A percentile compares a stretch with the other conserved stretches of the same genome.
phyloP scores from a whole-genome alignment of 305 asterid species.

The Fraxinus paxiana region DNA sequence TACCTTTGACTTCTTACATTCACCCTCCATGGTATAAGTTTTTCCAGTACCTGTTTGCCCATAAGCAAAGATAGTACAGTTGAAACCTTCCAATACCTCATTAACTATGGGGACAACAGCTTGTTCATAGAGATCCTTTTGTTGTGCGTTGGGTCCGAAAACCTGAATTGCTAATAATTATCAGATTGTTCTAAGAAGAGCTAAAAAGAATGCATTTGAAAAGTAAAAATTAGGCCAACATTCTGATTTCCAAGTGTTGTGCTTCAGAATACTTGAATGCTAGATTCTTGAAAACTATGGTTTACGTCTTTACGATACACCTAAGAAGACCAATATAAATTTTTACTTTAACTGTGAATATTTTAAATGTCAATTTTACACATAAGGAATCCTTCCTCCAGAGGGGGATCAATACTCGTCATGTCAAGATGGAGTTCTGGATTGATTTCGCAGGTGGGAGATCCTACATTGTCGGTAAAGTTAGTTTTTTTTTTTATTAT shows the following conservation, averaged over 20 bases:
- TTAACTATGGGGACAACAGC: constrained; percentile 84
- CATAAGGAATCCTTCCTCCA: background rate
- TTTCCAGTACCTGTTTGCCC: constrained; percentile 96
- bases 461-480: background rate
- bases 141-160: constrained; percentile 85
- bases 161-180: constrained; percentile 42
- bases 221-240: background rate
- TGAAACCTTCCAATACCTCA: constrained; percentile 86
- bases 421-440: background rate
- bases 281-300: background rate
- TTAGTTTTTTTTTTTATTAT: background rate
- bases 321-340: background rate
- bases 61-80: constrained; percentile 92
- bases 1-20: constrained; percentile 85
- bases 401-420: background rate
- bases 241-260: background rate
- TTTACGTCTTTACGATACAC: background rate
- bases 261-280: background rate
- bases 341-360: background rate
- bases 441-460: background rate
- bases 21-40: constrained; percentile 91
- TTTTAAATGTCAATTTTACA: background rate
- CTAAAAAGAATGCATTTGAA: background rate
- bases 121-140: constrained; percentile 80
- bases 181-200: background rate